These are phyloP conservation scores for Piromyces finnis DNA, from an alignment of 192 early-diverging fungal genomes.

Conservation along the genomic window DNA sequence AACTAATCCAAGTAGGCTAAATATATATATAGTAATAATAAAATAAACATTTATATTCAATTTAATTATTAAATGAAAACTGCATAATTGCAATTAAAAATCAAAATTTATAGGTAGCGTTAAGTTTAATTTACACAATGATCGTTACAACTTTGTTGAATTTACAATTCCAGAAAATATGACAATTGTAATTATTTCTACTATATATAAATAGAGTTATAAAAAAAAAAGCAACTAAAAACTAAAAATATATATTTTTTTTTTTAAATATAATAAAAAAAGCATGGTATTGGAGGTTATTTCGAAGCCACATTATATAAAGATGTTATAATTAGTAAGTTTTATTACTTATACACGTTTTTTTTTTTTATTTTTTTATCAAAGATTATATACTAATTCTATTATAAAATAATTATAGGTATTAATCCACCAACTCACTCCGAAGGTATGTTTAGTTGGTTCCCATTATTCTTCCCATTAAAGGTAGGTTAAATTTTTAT, in stretches of 20 bases:
- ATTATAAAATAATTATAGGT: constrained; percentile 16
- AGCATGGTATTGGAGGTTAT: constrained; percentile 90
- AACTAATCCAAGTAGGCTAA: constrained; percentile 9
- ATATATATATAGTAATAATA: not conserved
- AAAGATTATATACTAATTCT: too few relatives aligned
- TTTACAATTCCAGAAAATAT: not conserved
- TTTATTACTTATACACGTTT: not conserved
- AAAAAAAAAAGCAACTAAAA: not conserved
- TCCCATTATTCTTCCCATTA: constrained; percentile 90
- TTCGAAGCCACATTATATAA: constrained; percentile 87
- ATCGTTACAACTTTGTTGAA: not conserved
- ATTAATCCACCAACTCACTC: constrained; percentile 78
- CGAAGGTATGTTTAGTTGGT: constrained; percentile 93
- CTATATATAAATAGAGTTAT: constrained; percentile 17
- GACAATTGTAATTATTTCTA: not conserved
- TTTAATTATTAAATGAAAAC: too few relatives aligned
- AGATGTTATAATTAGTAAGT: constrained; percentile 36
- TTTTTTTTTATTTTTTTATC: too few relatives aligned
- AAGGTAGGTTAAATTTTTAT: too few relatives aligned
- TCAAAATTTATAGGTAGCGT: not conserved
- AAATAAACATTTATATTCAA: too few relatives aligned
- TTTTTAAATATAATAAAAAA: constrained; percentile 1
- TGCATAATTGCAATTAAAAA: too few relatives aligned
- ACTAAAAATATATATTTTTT: not conserved
- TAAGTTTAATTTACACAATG: not conserved